Conservation (phyloP, 371 early-diverging fungal genomes). For the Circinella umbellata region DNA sequence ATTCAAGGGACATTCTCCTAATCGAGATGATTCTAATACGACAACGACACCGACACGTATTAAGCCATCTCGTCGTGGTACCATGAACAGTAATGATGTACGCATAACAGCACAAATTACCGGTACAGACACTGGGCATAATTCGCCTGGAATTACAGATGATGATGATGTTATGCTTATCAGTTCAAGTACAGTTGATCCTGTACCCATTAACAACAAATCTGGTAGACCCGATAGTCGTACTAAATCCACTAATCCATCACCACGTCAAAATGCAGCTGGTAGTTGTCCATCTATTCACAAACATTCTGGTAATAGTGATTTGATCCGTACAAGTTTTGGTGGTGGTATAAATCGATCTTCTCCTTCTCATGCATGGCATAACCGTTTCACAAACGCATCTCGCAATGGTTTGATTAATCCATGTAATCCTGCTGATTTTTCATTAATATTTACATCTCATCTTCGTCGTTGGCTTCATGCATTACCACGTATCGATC, state of each 20-base stretch:
- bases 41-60: conserved; percentile 16
- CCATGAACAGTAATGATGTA: conserved; percentile 39
- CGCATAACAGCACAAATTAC: conserved; percentile 29
- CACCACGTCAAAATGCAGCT: conserved; percentile 42
- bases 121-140: conserved; percentile 15
- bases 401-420: conserved; percentile 56
- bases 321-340: conserved; percentile 44
- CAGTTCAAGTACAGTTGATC: conserved; percentile 68
- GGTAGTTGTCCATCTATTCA: conserved; percentile 50
- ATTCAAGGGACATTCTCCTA: conserved; percentile 38
- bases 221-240: conserved; percentile 23
- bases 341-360: conserved; percentile 33
- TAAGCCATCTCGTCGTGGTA: conserved; percentile 36
- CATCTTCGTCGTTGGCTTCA: conserved; percentile 87
- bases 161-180: conserved; percentile 61
- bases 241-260: conserved; percentile 32
- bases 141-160: conserved; percentile 29
- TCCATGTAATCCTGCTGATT: conserved; percentile 75
- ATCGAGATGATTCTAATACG: conserved; percentile 17
- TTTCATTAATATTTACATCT: conserved; percentile 61
- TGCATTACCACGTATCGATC: conserved; percentile 65
- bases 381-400: conserved; percentile 23
- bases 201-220: conserved; percentile 59
- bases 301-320: conserved; percentile 55
- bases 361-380: conserved; percentile 41